Evolutionary conservation across 2,329 filamentous ascomycete genomes (phyloP), one percentile per base, ranked within the genome.

Genomic region (Colletotrichum eleusines): DNA sequence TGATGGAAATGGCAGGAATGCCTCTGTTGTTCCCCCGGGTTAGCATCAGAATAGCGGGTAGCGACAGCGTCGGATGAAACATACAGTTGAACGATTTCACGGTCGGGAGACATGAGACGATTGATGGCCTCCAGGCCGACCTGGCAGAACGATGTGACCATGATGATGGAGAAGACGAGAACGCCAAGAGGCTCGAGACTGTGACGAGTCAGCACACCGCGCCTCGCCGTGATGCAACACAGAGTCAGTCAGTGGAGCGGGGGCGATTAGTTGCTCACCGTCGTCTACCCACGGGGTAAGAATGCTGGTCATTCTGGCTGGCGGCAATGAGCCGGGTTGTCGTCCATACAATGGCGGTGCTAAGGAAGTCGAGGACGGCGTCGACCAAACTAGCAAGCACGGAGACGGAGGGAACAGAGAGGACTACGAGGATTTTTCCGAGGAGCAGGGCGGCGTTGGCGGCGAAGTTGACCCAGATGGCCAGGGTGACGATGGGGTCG

Each of bases 141-240:
- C 80, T 96, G 93, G 74, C 90, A 89, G 81, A 96, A 95, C 0
- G 91, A 93, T 0, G 92, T 94, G 73, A 95, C 92, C 92, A 96
- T 96, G 77, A 95, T 93, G 71, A 95, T 88, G 20, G 91, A 92
- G 81, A 95, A 96, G 66, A 95, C 90, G 6, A 96, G 84, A 2
- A 96, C 91, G 35, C 93, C 93, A 7, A 96, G 87, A 1, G 93
- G 93, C 76, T 95, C 93, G 55, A 96, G 85, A 58, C 91, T 88
- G 46, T 23, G 7, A 28, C n/a, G 46, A 40, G 61, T 72, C 69
- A 72, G 69, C 66, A 60, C 23, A 9, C 23, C 35, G 46, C 58
- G n/a, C n/a, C 35, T 40, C n/a, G 7, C 14, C 57, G 20, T 23
- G 31, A 67, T 63, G 64, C n/a, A 59, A 68, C 44, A 31, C 38